phyloP scores from a whole-genome alignment of 192 early-diverging fungal genomes.

The Umbelopsis sp. region DNA sequence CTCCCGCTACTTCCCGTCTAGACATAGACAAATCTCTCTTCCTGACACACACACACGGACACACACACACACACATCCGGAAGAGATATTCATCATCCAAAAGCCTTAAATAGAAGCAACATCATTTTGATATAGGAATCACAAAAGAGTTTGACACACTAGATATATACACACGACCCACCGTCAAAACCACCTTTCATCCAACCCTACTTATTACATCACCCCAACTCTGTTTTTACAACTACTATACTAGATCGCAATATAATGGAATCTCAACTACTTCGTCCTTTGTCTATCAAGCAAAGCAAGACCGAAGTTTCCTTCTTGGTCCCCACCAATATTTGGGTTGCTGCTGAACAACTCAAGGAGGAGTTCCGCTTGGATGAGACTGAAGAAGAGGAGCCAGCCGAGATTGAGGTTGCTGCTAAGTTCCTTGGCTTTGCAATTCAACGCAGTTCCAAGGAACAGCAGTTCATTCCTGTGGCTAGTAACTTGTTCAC shows the following conservation, averaged over 20 bases:
- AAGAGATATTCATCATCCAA: constrained; percentile 14
- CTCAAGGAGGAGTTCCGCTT: constrained; percentile 73
- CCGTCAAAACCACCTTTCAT: background rate
- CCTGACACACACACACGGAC: constrained; percentile 15
- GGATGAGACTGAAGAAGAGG: constrained; percentile 51
- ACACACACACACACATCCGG: constrained; percentile 16
- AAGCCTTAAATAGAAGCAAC: constrained; percentile 1
- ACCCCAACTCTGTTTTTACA: background rate
- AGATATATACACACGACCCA: constrained; percentile 9
- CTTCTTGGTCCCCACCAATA: constrained; percentile 78
- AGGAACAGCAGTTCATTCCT: constrained; percentile 64
- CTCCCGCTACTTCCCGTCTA: background rate
- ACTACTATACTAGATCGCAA: constrained; percentile 23
- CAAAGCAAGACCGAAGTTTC: constrained; percentile 79
- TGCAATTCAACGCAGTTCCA: constrained; percentile 42
- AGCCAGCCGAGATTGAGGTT: constrained; percentile 70
- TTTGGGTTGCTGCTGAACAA: constrained; percentile 89
- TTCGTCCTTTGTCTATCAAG: constrained; percentile 79
- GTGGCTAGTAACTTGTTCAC: constrained; percentile 72
- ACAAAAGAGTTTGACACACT: constrained; percentile 7
- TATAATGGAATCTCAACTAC: constrained; percentile 43
- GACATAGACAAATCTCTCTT: constrained; percentile 19
- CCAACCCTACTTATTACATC: background rate
- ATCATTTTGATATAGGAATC: background rate
- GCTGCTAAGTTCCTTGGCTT: constrained; percentile 73